A percentile compares a stretch with the other conserved stretches of the same genome.
These are phyloP conservation scores for Discostella stelligeroides DNA, from an alignment of 108 stramenopile species.

Conservation along the genomic window DNA sequence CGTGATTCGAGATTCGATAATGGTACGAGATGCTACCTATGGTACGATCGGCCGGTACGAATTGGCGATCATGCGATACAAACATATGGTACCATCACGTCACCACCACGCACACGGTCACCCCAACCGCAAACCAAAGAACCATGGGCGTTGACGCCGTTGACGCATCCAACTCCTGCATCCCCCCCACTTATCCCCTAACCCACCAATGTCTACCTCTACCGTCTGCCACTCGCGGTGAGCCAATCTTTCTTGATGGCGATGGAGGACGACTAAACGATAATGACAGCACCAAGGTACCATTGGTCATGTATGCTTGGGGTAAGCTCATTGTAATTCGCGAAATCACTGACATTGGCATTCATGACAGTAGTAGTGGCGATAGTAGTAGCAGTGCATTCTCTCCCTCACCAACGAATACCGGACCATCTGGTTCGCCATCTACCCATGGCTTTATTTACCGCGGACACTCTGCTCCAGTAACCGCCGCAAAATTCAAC, in stretches of 20 bases:
- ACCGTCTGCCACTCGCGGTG: constrained; percentile 70
- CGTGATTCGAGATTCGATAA: no score
- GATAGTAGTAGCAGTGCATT: not conserved
- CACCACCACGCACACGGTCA: no score
- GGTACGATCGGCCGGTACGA: no score
- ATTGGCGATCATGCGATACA: no score
- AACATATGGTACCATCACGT: no score
- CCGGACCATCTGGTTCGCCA: constrained; percentile 8
- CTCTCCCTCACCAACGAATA: constrained; percentile 4
- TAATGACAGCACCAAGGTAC: constrained; percentile 27
- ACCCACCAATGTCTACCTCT: constrained; percentile 58
- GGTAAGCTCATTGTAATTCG: constrained; percentile 66
- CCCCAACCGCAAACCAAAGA: not conserved
- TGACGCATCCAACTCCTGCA: constrained; percentile 75
- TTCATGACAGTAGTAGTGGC: not conserved
- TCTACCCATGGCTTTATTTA: constrained; percentile 79
- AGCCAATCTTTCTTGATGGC: constrained; percentile 71
- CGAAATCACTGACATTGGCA: constrained; percentile 32
- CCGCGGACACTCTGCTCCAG: constrained; percentile 86
- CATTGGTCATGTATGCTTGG: constrained; percentile 65
- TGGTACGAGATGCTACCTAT: no score
- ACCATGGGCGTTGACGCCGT: constrained; percentile 44
- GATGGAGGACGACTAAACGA: constrained; percentile 59
- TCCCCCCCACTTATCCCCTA: constrained; percentile 65
- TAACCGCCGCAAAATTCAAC: constrained; percentile 71